Evolutionary conservation across 2,329 filamentous ascomycete genomes (phyloP), one percentile per base, ranked within the genome.

Genomic region (Sphaerulina populicola): DNA sequence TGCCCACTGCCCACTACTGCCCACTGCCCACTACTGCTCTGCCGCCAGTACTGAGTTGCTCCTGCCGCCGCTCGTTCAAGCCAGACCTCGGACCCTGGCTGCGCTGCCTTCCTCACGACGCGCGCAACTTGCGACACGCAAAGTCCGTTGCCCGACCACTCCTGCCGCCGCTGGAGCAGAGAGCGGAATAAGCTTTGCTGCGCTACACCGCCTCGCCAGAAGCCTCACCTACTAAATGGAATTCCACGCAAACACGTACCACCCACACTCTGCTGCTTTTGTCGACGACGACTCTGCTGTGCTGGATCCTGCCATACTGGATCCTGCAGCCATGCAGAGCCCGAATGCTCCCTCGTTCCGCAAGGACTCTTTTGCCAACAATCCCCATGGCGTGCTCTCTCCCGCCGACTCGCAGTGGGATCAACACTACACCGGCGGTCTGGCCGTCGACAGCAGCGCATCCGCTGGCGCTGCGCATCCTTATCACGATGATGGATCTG

Each of bases 361-460:
- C 54, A 68, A 63, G 51, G 64, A 64, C 53, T 67, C 65, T 15
- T 60, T 67, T 40, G 63, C 64, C 40, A 60, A 60, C 53, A 60
- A 60, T 52, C 63, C 57, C 54, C 59, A 60, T 46, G 64, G 63
- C 38, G 60, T 66, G 23, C 54, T 67, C 35, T 63, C 64, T 38
- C 62, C 64, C 9, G 52, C 58, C 11, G 62, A 63, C 21, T 60
- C 58, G 14, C 62, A 62, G 40, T 68, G 66, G 66, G 63, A 67
- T 41, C 60, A 62, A 30, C 59, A 60, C 37, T 62, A 59, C 44
- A 50, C 27, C 27, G 58, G 57, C 38, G 49, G 30, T 14, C 42
- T 58, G 42, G 47, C 58, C 4, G 55, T 55, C 9, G 61, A 63
- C 18, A 12, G 15, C 18, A 18, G 60, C 18, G 47, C 57, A 10